Evolutionary conservation across 345 rosid genomes (phyloP), one percentile per base, ranked within the genome.

Genomic region (Lumnitzera littorea): DNA sequence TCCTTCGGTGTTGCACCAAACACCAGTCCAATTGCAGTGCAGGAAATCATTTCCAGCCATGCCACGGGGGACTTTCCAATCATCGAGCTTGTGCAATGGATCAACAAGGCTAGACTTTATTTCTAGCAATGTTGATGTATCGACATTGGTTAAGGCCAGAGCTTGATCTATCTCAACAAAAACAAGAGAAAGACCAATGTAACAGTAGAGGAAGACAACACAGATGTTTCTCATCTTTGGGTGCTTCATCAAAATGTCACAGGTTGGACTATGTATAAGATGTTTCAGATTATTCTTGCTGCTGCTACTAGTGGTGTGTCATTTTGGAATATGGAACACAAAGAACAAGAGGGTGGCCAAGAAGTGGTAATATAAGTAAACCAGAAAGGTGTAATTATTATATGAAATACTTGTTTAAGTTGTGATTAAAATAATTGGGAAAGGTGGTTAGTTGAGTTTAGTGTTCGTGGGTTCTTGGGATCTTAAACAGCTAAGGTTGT

Each of bases 1-100:
- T 25, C 96, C 89, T 47, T 53, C 58, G 15, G 83, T 61, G 74
- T 78, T 79, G 79, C 98, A 89, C 31, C 65, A 60, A 24, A 92
- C 82, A 29, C 96, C 91, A 4, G 83, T 84, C 98, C 96, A 92
- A 15, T 62, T 73, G 65, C 98, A 92, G 63, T 89, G 88, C 57
- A 20, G 31, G 0, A 63, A 46, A 12, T 23, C 53, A 8, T 70
- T 63, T 29, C 43, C 74, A 11, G 63, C 51, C 25, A 56, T 60
- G 51, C 61, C 58, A 47, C 73, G 63, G 14, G 76, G 66, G 57
- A 56, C 29, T 66, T 47, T 79, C 96, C 96, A 92, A 63, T 82
- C 88, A 43, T 58, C 46, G 43, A 89, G 91, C 51, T 13, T 58
- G 55, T 74, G 77, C 27, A 72, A 64, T 15, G 91, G 84, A 73